Conservation (phyloP, 1,139 yeast genomes). For the Scheffersomyces cryptocercus region DNA sequence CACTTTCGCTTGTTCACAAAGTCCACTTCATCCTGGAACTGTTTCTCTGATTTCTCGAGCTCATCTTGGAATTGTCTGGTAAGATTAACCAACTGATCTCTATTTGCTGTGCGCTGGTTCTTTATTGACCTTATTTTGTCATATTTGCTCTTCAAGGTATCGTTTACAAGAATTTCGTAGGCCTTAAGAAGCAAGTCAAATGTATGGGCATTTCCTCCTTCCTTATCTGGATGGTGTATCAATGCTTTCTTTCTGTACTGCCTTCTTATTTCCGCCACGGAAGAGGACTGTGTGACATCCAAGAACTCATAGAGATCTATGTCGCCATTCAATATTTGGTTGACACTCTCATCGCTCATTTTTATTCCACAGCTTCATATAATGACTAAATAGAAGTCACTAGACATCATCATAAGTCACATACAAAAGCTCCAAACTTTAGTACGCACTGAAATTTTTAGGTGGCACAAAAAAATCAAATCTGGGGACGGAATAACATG, state of each 20-base stretch:
- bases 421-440: too few relatives aligned
- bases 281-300: conserved; percentile 23
- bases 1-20: conserved; percentile 8
- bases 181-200: conserved; percentile 42
- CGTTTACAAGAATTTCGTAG: conserved; percentile 40
- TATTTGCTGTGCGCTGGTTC: conserved; percentile 11
- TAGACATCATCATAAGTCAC: too few relatives aligned
- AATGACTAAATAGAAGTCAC: too few relatives aligned
- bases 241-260: conserved; percentile 23
- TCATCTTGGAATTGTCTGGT: conserved; percentile 36
- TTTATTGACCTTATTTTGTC: conserved; percentile 28
- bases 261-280: conserved; percentile 14
- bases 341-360: conserved; percentile 9
- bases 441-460: too few relatives aligned
- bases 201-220: conserved; percentile 32
- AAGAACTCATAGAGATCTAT: conserved; percentile 37
- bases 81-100: conserved; percentile 22
- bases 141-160: conserved; percentile 31
- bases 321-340: conserved; percentile 28
- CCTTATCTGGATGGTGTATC: conserved; percentile 49
- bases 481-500: too few relatives aligned
- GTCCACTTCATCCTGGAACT: conserved; percentile 4
- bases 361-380: background rate
- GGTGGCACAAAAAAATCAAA: too few relatives aligned
- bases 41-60: conserved; percentile 29